These are phyloP conservation scores for Tolypocladium paradoxum DNA, from an alignment of 2,329 filamentous ascomycete species.

Conservation along the genomic window DNA sequence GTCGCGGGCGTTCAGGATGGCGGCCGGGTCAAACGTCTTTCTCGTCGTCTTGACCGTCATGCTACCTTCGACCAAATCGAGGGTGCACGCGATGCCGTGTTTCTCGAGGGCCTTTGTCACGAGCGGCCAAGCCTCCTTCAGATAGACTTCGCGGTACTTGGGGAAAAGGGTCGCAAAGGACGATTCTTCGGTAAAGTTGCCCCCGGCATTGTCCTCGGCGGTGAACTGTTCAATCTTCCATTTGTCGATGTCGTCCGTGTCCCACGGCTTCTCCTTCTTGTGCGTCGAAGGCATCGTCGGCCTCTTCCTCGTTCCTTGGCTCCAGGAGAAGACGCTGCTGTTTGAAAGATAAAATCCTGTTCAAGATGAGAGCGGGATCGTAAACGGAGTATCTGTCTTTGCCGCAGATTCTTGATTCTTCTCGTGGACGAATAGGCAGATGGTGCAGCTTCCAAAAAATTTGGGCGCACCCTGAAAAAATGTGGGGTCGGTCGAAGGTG, in stretches of 20 bases:
- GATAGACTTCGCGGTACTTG: slow-evolving; percentile 90
- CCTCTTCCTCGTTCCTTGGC: not conserved
- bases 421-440: too few species aligned
- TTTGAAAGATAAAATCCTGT: not conserved
- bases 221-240: slow-evolving; percentile 89
- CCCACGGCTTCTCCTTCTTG: slow-evolving; percentile 86
- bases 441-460: slow-evolving; percentile 1
- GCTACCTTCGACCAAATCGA: slow-evolving; percentile 89
- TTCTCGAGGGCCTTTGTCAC: slow-evolving; percentile 83
- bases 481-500: not conserved
- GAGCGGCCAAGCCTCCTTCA: slow-evolving; percentile 87
- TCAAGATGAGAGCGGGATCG: not conserved
- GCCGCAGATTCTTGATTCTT: not conserved
- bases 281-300: slow-evolving; percentile 71
- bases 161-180: slow-evolving; percentile 83
- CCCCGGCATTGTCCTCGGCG: slow-evolving; percentile 71
- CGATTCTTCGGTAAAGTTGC: slow-evolving; percentile 86
- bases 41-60: slow-evolving; percentile 95
- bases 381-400: not conserved
- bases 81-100: slow-evolving; percentile 75
- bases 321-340: not conserved
- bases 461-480: too few species aligned
- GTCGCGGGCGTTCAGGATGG: slow-evolving; percentile 88
- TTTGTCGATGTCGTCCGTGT: slow-evolving; percentile 94
- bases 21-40: slow-evolving; percentile 83